These are phyloP conservation scores for Xylaria venustula DNA, from an alignment of 495 filamentous ascomycete genomes.

Conservation along the genomic window DNA sequence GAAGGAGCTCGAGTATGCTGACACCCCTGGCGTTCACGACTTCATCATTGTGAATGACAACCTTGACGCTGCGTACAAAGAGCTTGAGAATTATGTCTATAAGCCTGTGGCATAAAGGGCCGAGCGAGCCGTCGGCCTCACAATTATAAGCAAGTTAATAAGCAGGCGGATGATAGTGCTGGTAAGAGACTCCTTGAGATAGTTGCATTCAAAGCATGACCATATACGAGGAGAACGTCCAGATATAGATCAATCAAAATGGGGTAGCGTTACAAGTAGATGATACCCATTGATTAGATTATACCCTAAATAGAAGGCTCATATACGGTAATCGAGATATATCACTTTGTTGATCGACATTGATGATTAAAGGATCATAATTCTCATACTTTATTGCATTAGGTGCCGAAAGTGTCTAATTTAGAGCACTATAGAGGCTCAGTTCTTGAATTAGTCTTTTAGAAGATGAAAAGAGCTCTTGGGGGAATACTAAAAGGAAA, in stretches of 20 bases:
- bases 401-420: slow-evolving; percentile 49
- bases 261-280: neutral
- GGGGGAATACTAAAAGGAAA: slow-evolving; percentile 40
- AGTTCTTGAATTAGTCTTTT: slow-evolving; percentile 35
- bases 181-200: neutral
- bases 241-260: slow-evolving; percentile 1
- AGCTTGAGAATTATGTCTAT: slow-evolving; percentile 67
- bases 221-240: neutral
- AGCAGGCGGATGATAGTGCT: neutral
- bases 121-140: neutral
- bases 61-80: slow-evolving; percentile 76
- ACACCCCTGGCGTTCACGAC: slow-evolving; percentile 74
- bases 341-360: slow-evolving; percentile 13
- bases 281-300: slow-evolving; percentile 1
- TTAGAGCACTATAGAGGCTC: slow-evolving; percentile 37
- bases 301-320: slow-evolving; percentile 12
- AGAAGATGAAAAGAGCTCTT: slow-evolving; percentile 31
- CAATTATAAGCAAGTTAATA: neutral
- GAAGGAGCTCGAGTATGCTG: slow-evolving; percentile 78
- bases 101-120: slow-evolving; percentile 27
- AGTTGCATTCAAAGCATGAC: neutral
- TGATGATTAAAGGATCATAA: slow-evolving; percentile 22
- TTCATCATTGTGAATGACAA: slow-evolving; percentile 88
- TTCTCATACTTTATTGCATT: slow-evolving; percentile 40
- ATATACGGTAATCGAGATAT: neutral